Percentiles rank a stretch among this genome's conserved stretches.
Evolutionary conservation across 2,329 filamentous ascomycete species (phyloP).

Genomic region (Paramyrothecium roridum): DNA sequence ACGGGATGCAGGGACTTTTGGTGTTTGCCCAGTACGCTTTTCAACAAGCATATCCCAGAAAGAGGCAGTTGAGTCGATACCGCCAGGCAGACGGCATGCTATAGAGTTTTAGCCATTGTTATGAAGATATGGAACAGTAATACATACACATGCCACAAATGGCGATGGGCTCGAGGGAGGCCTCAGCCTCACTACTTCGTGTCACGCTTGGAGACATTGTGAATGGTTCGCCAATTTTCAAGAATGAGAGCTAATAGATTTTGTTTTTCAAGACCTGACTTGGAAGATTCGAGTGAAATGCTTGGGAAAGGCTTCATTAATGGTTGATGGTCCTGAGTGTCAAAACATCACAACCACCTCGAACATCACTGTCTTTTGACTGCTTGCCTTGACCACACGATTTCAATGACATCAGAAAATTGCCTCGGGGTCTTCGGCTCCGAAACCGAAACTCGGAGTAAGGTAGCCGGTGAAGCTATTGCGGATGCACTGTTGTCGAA

Average conservation of each 20-base stretch:
- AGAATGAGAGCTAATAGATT: neutral
- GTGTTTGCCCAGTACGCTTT: neutral
- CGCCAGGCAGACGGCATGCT: neutral
- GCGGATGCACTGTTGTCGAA: no score
- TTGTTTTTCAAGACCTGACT: neutral
- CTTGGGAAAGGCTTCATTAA: neutral
- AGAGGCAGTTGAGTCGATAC: neutral
- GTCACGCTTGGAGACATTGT: neutral
- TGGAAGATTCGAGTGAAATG: neutral
- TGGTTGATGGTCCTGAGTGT: neutral
- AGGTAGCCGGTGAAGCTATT: neutral
- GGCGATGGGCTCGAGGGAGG: neutral
- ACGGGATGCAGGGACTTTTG: slow-evolving; percentile 10
- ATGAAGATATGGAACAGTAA: neutral
- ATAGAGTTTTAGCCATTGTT: neutral
- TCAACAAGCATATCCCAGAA: neutral
- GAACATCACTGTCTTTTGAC: no score
- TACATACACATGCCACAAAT: neutral
- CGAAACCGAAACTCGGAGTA: neutral
- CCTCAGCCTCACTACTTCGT: neutral
- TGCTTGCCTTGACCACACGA: no score
- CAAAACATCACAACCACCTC: neutral
- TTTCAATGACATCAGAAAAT: neutral
- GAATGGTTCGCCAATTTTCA: neutral
- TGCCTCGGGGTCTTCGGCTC: neutral